These are phyloP conservation scores for Chaetomium tenue DNA, from an alignment of 495 filamentous ascomycete species.

Conservation along the genomic window DNA sequence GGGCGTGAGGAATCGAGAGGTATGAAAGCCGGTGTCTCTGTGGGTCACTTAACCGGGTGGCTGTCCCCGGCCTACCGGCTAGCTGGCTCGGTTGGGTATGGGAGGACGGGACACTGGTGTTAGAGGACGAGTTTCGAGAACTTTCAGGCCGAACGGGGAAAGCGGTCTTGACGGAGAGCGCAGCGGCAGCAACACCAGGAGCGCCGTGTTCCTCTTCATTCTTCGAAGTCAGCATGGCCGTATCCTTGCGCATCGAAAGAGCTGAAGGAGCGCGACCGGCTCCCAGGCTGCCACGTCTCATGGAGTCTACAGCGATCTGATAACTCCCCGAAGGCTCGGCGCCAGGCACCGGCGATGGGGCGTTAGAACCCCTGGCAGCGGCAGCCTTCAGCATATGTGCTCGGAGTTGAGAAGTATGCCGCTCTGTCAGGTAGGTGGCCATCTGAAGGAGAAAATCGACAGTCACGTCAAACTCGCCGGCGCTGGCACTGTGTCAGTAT, in stretches of 20 bases:
- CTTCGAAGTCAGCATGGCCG: conserved; percentile 46
- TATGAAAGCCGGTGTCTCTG: conserved; percentile 36
- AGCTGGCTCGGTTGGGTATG: conserved; percentile 39
- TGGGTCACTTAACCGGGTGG: conserved; percentile 22
- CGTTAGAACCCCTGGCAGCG: conserved; percentile 47
- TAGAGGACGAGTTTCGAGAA: conserved; percentile 60
- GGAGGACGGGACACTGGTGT: conserved; percentile 48
- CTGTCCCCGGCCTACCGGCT: conserved; percentile 15
- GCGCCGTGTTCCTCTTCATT: conserved; percentile 37
- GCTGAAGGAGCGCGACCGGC: conserved; percentile 62
- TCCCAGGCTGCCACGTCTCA: conserved; percentile 57
- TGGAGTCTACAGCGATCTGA: conserved; percentile 51
- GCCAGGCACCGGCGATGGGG: conserved; percentile 53
- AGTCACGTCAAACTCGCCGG: conserved; percentile 59
- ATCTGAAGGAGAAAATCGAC: conserved; percentile 89
- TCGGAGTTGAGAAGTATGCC: conserved; percentile 81
- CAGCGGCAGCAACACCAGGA: conserved; percentile 30
- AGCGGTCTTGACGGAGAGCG: conserved; percentile 38
- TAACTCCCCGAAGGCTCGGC: conserved; percentile 43
- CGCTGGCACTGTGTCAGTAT: conserved; percentile 40
- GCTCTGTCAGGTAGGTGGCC: conserved; percentile 91
- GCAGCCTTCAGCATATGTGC: conserved; percentile 82
- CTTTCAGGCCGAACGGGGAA: conserved; percentile 38
- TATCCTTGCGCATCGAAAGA: conserved; percentile 63
- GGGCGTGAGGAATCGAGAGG: conserved; percentile 30